These are phyloP conservation scores for Lasiosphaeria ovina DNA, from an alignment of 495 filamentous ascomycete species.

Conservation along the genomic window DNA sequence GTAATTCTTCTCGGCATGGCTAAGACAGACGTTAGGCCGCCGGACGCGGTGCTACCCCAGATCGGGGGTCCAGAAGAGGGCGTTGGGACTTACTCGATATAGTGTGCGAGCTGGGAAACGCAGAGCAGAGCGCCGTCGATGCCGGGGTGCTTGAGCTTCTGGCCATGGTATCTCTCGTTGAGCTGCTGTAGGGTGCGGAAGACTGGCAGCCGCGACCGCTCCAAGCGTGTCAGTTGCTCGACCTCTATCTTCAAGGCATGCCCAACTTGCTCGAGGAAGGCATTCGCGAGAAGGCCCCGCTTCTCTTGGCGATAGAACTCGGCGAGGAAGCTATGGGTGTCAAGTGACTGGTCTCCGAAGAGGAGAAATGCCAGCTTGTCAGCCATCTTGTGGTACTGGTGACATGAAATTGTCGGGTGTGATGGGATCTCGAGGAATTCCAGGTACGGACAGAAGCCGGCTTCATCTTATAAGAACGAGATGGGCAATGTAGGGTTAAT, in stretches of 20 bases:
- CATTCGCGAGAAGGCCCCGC: constrained; percentile 61
- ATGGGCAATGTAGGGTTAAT: constrained; percentile 12
- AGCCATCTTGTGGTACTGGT: constrained; percentile 35
- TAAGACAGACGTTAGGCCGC: constrained; percentile 28
- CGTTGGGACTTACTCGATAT: constrained; percentile 64
- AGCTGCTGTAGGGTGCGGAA: constrained; percentile 71
- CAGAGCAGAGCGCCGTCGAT: constrained; percentile 66
- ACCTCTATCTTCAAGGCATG: constrained; percentile 65
- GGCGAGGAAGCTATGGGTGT: constrained; percentile 65
- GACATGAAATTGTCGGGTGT: constrained; percentile 20
- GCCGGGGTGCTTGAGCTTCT: constrained; percentile 57
- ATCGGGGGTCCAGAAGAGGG: constrained; percentile 3
- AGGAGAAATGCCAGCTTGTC: constrained; percentile 50
- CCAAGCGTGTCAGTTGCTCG: constrained; percentile 54
- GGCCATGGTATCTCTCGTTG: constrained; percentile 63
- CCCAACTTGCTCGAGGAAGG: constrained; percentile 62
- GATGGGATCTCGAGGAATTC: constrained; percentile 12
- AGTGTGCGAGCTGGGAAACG: constrained; percentile 70
- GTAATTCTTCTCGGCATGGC: constrained; percentile 45
- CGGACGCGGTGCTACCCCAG: constrained; percentile 4
- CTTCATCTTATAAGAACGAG: constrained; percentile 20
- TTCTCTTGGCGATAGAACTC: constrained; percentile 58
- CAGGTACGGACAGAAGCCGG: constrained; percentile 17
- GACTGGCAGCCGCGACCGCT: constrained; percentile 61
- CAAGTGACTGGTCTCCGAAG: constrained; percentile 79